Base-by-base conservation (phyloP, 176 grass and related monocot species). In the Musa beccarii region DNA sequence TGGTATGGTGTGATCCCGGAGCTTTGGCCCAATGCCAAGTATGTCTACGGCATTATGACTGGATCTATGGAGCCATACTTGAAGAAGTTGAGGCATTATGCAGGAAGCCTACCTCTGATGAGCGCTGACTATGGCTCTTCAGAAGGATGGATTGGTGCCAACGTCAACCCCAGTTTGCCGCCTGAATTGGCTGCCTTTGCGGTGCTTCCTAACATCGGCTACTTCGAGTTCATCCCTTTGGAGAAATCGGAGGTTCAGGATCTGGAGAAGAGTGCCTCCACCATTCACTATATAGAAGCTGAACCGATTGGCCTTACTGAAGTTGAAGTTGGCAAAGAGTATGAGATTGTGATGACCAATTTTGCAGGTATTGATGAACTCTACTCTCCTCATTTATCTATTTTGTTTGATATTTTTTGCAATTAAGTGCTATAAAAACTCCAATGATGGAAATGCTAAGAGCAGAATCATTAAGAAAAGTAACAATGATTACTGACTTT, bases 1-100 rank as follows among this genome's bases (percentile, higher is more conserved):
- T 96, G 93, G 93, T 92, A 92, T 29, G 93, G 93, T 8, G 87
- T 96, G 26, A 96, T 96, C 81, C 87, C 89, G 21, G 87, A 87
- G 69, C 85, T 96, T 13, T 96, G 88, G 83, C 85, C 87, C 52
- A 96, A 92, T 57, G 87, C 89, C 17, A 88, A 59, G 81, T 96
- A 96, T 80, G 87, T 96, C 3, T 89, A 92, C 72, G 89, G 81
- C 69, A 96, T 96, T 79, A 92, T 96, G 92, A 96, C 92, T 8
- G 92, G 92, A 0, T 86, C 92, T 29, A 96, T 96, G 92, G 92
- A 96, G 23, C 92, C 85, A 65, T 96, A 96, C 68, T 80, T 92
- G 26, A 86, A 81, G 77, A 96, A 96, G 80, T 81, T 96, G 64
- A 79, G 85, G 0, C 93, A 96, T 78, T 96, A 96, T 77, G 93